Evolutionary conservation across 495 filamentous ascomycete species (phyloP).

Genomic region (Talaromyces thailandensis): DNA sequence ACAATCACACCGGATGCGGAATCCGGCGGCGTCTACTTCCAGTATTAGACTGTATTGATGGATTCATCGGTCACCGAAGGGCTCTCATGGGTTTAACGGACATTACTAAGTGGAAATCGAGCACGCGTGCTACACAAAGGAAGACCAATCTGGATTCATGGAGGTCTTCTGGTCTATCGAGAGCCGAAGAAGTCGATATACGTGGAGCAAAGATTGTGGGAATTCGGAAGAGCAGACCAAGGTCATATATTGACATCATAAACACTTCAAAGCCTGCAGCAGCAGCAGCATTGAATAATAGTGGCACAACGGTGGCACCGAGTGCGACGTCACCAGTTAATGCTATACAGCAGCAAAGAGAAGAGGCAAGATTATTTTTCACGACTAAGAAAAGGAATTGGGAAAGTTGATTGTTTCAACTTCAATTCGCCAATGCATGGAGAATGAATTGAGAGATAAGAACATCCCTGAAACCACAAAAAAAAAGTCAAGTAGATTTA

Average conservation of each 20-base stretch:
- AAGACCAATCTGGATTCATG: constrained; percentile 13
- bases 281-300: background rate
- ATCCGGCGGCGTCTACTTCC: constrained; percentile 58
- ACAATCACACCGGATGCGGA: constrained; percentile 69
- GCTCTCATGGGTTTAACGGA: constrained; percentile 54
- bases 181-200: constrained; percentile 22
- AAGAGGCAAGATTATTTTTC: constrained; percentile 29
- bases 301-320: constrained; percentile 5
- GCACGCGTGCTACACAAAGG: background rate
- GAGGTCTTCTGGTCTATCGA: constrained; percentile 14
- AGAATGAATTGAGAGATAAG: background rate
- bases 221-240: constrained; percentile 7
- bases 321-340: constrained; percentile 4
- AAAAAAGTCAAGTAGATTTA: background rate
- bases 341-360: constrained; percentile 13
- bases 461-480: too few relatives aligned
- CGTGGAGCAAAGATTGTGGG: constrained; percentile 20
- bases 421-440: background rate
- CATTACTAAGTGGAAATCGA: constrained; percentile 26
- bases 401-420: constrained; percentile 13
- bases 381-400: constrained; percentile 32
- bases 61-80: constrained; percentile 57
- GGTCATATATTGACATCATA: background rate
- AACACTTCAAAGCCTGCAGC: constrained; percentile 5
- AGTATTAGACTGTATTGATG: constrained; percentile 56